phyloP scores from a whole-genome alignment of 192 early-diverging fungal species.

The Gaertneriomyces semiglobifer region DNA sequence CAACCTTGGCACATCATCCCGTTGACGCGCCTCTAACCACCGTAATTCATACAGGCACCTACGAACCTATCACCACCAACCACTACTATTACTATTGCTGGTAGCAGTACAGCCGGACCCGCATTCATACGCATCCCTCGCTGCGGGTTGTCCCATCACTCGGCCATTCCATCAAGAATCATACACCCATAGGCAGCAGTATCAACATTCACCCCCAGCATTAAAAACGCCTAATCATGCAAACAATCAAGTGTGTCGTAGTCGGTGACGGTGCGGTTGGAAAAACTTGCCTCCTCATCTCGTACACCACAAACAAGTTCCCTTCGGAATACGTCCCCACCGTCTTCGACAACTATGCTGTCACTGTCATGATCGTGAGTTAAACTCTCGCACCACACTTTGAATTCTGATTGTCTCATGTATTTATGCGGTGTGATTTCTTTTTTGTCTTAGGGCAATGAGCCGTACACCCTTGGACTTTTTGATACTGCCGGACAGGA shows the following conservation, averaged over 20 bases:
- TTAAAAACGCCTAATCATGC: conserved; percentile 34
- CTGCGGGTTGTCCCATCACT: too few relatives aligned
- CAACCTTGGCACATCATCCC: too few relatives aligned
- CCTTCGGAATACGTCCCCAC: conserved; percentile 96
- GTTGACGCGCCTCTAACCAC: too few relatives aligned
- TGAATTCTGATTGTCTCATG: neutral
- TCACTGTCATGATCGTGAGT: conserved; percentile 95
- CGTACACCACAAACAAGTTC: conserved; percentile 95
- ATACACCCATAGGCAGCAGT: too few relatives aligned
- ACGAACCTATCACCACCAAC: too few relatives aligned
- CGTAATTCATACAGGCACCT: too few relatives aligned
- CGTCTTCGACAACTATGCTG: conserved; percentile 98
- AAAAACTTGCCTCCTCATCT: conserved; percentile 92
- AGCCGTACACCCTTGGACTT: conserved; percentile 91
- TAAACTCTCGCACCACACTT: neutral
- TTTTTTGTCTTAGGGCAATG: conserved; percentile 59
- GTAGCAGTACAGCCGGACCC: too few relatives aligned
- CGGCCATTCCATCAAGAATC: too few relatives aligned
- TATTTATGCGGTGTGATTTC: neutral
- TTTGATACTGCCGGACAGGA: conserved; percentile 98
- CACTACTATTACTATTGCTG: too few relatives aligned
- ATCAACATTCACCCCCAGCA: too few relatives aligned
- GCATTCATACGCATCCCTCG: too few relatives aligned
- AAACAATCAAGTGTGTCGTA: conserved; percentile 69
- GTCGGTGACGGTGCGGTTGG: conserved; percentile 68